A percentile compares a stretch with the other conserved stretches of the same genome.
phyloP scores from a whole-genome alignment of 148 eudicot genomes.

The Nepenthes gracilis region DNA sequence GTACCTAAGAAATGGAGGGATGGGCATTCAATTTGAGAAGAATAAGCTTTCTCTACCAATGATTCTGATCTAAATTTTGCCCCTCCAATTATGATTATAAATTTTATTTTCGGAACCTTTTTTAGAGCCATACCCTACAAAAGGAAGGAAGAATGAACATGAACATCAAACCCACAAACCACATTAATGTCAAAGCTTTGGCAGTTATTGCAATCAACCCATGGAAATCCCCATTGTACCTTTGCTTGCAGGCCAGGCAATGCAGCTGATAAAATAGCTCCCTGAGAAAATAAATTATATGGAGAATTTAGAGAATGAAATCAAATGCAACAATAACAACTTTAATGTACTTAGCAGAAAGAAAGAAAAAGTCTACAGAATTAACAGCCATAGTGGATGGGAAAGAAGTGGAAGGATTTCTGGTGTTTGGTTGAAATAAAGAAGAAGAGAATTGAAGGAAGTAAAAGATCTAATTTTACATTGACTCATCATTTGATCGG shows the following conservation, averaged over 20 bases:
- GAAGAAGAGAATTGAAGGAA: too few relatives aligned
- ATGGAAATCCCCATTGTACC: conserved; percentile 8
- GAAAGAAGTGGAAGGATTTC: too few relatives aligned
- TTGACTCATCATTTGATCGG: too few relatives aligned
- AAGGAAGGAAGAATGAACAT: background rate
- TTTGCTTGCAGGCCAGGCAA: conserved; percentile 44
- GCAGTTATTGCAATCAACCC: background rate
- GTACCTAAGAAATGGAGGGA: conserved; percentile 89
- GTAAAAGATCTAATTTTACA: too few relatives aligned
- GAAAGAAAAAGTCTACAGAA: too few relatives aligned
- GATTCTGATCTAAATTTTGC: conserved; percentile 47
- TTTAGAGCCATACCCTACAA: conserved; percentile 65
- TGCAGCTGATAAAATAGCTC: conserved; percentile 45
- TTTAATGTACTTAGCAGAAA: too few relatives aligned
- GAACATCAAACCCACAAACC: background rate
- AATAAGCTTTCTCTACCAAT: conserved; percentile 52
- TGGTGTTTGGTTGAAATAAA: too few relatives aligned
- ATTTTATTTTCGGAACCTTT: conserved; percentile 59
- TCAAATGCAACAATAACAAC: background rate
- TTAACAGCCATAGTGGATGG: too few relatives aligned
- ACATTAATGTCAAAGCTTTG: background rate
- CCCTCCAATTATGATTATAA: conserved; percentile 55
- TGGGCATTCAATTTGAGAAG: conserved; percentile 40
- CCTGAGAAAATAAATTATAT: conserved; percentile 20
- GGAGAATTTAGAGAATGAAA: background rate